These are phyloP conservation scores for Salvia rosmarinus DNA, from an alignment of 257 asterid species.

Conservation along the genomic window DNA sequence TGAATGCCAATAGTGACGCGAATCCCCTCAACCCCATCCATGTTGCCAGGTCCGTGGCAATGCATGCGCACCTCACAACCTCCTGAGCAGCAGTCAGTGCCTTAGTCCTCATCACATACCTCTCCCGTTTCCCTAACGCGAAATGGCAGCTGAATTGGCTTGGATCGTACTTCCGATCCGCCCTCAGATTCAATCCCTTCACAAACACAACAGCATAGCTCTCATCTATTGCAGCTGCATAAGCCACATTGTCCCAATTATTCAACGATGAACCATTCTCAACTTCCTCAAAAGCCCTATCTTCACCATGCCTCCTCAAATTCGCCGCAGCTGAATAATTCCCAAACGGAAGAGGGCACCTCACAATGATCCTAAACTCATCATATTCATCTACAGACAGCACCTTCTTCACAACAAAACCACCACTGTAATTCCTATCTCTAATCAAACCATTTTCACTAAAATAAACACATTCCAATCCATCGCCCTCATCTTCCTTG, in stretches of 20 bases:
- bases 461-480: constrained; percentile 66
- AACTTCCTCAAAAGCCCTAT: constrained; percentile 26
- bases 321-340: constrained; percentile 55
- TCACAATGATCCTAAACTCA: constrained; percentile 59
- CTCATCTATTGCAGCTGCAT: constrained; percentile 76
- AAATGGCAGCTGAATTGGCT: constrained; percentile 78
- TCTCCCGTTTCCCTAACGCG: constrained; percentile 49
- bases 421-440: constrained; percentile 19
- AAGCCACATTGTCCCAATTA: constrained; percentile 75
- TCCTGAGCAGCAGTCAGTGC: constrained; percentile 95
- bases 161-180: constrained; percentile 65
- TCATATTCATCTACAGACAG: constrained; percentile 72
- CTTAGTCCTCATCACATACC: constrained; percentile 48
- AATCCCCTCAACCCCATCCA: constrained; percentile 52
- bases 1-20: constrained; percentile 68
- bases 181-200: constrained; percentile 88
- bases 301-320: constrained; percentile 45
- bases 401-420: constrained; percentile 42
- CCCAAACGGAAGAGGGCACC: constrained; percentile 74
- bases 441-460: constrained; percentile 23
- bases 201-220: constrained; percentile 73
- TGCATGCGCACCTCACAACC: constrained; percentile 66
- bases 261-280: constrained; percentile 31
- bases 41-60: constrained; percentile 57
- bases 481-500: constrained; percentile 34